A percentile compares a stretch with the other conserved stretches of the same genome.
Conservation (phyloP, 805 yeast species). For the Candida dendrica region DNA sequence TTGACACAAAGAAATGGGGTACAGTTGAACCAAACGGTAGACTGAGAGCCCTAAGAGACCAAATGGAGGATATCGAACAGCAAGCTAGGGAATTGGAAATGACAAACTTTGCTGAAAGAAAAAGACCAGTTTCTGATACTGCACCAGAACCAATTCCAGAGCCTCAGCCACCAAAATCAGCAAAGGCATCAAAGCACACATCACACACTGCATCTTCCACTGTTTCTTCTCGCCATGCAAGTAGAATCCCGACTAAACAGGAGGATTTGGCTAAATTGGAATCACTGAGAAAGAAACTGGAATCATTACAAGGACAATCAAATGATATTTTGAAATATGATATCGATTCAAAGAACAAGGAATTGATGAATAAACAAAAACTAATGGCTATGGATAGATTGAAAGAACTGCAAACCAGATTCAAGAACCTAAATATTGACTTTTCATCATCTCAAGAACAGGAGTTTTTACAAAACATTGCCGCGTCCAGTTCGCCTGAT, state of each 20-base stretch:
- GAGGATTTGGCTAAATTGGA: constrained; percentile 52
- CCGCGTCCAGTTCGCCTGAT: constrained; percentile 12
- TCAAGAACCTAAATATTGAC: constrained; percentile 58
- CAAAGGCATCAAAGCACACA: constrained; percentile 26
- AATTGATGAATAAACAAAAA: constrained; percentile 53
- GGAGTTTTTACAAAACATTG: constrained; percentile 10
- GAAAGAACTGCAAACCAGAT: constrained; percentile 57
- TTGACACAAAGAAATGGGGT: constrained; percentile 40
- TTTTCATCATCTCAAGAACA: constrained; percentile 24
- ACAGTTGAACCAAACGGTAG: constrained; percentile 72
- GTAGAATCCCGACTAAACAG: no score
- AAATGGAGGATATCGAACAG: constrained; percentile 78
- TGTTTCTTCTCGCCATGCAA: background rate
- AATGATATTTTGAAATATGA: constrained; percentile 70
- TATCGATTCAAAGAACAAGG: constrained; percentile 40
- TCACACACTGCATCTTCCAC: constrained; percentile 20
- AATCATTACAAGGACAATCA: constrained; percentile 62
- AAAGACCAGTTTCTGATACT: constrained; percentile 8
- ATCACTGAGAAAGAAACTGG: constrained; percentile 47
- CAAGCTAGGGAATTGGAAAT: constrained; percentile 83
- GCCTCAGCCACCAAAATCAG: constrained; percentile 8
- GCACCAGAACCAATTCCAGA: constrained; percentile 12
- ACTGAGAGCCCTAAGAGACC: constrained; percentile 65
- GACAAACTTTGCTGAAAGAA: constrained; percentile 64
- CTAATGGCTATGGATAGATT: constrained; percentile 65